Evolutionary conservation across 345 rosid genomes (phyloP).

Genomic region (Gossypium bickii): DNA sequence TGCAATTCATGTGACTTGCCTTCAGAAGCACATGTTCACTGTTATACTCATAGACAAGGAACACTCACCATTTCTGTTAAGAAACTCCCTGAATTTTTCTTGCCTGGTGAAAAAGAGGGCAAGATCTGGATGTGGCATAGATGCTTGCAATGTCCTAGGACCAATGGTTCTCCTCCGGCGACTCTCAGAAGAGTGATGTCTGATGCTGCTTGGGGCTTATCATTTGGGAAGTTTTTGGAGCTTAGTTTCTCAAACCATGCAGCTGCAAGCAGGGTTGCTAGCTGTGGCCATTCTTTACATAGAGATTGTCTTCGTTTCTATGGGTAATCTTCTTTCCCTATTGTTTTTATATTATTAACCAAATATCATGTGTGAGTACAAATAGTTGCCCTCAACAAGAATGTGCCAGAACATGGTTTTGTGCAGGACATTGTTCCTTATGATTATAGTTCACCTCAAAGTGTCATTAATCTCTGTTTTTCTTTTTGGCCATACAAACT

Average conservation of each 20-base stretch:
- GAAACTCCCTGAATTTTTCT: slow-evolving; percentile 61
- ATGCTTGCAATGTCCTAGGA: slow-evolving; percentile 85
- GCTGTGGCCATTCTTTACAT: slow-evolving; percentile 97
- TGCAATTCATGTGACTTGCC: slow-evolving; percentile 93
- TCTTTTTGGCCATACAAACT: neutral
- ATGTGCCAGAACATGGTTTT: slow-evolving; percentile 2
- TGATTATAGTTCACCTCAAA: neutral
- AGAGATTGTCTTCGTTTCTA: slow-evolving; percentile 99
- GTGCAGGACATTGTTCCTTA: neutral
- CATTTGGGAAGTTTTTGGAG: slow-evolving; percentile 98
- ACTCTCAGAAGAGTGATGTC: slow-evolving; percentile 93
- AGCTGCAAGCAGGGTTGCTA: slow-evolving; percentile 98
- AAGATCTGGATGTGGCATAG: slow-evolving; percentile 99
- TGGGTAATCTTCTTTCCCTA: slow-evolving; percentile 48
- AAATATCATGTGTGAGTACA: neutral
- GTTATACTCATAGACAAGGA: slow-evolving; percentile 98
- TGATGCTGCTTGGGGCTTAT: slow-evolving; percentile 99
- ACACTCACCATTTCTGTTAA: slow-evolving; percentile 94
- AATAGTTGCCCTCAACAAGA: neutral
- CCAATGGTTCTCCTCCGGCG: slow-evolving; percentile 82
- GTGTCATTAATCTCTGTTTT: too few species aligned
- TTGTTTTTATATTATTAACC: neutral
- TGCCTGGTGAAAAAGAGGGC: slow-evolving; percentile 94
- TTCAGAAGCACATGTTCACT: slow-evolving; percentile 94
- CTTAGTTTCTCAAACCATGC: slow-evolving; percentile 99